phyloP scores from a whole-genome alignment of 2,329 filamentous ascomycete genomes.

The Paramyrothecium sp. region DNA sequence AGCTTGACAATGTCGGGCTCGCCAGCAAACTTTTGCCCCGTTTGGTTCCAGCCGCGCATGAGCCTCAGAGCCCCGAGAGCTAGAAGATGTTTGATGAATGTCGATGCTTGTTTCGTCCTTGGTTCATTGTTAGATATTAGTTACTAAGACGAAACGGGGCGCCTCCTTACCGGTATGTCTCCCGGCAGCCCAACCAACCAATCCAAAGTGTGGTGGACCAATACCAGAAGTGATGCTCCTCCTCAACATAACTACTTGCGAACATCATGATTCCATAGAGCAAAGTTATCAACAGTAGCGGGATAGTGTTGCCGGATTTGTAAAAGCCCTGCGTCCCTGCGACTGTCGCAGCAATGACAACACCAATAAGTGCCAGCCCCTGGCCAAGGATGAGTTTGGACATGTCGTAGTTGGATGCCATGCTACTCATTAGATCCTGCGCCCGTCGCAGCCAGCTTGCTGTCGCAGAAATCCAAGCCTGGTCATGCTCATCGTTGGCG shows the following conservation, averaged over 20 bases:
- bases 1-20: slow-evolving; percentile 79
- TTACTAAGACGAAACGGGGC: too few species aligned
- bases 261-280: slow-evolving; percentile 91
- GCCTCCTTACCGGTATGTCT: slow-evolving; percentile 34
- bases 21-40: slow-evolving; percentile 93
- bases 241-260: slow-evolving; percentile 94
- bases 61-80: slow-evolving; percentile 65
- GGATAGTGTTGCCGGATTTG: slow-evolving; percentile 23
- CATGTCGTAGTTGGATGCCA: slow-evolving; percentile 90
- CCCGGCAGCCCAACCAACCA: slow-evolving; percentile 48
- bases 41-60: slow-evolving; percentile 87
- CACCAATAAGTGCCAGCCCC: slow-evolving; percentile 31
- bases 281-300: slow-evolving; percentile 51
- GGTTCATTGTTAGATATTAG: neutral
- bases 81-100: slow-evolving; percentile 31
- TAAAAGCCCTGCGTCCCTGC: slow-evolving; percentile 10
- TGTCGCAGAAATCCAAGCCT: slow-evolving; percentile 41
- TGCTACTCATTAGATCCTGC: slow-evolving; percentile 79
- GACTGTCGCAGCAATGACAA: slow-evolving; percentile 10
- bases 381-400: slow-evolving; percentile 53
- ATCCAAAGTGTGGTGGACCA: slow-evolving; percentile 78
- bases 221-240: slow-evolving; percentile 99
- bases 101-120: slow-evolving; percentile 24
- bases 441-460: slow-evolving; percentile 66
- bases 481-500: slow-evolving; percentile 23